A percentile compares a stretch with the other conserved stretches of the same genome.
Evolutionary conservation across 345 rosid species (phyloP).

Genomic region (Viola odorata): DNA sequence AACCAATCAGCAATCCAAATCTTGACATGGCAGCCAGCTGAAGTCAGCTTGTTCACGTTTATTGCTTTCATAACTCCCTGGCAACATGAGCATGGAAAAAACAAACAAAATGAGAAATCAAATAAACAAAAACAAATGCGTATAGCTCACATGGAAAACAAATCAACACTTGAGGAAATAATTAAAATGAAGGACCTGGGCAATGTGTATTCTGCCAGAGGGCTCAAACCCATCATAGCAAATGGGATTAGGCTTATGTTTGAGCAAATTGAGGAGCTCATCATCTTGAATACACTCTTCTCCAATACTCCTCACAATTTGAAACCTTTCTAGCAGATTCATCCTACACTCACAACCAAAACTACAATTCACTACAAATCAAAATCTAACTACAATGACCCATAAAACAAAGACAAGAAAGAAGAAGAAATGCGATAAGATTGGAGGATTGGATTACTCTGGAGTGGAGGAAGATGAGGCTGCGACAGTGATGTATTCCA

Average conservation of each 20-base stretch:
- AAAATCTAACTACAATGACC: too few species aligned
- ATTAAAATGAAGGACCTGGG: slow-evolving; percentile 46
- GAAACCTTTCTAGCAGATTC: too few species aligned
- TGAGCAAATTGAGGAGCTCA: slow-evolving; percentile 62
- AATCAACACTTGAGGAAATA: not conserved
- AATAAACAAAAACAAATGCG: too few species aligned
- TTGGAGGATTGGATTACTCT: too few species aligned
- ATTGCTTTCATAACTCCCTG: not conserved
- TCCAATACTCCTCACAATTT: too few species aligned
- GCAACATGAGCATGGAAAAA: too few species aligned
- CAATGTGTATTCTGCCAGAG: slow-evolving; percentile 91
- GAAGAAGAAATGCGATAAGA: too few species aligned
- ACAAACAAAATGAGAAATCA: too few species aligned
- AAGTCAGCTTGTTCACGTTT: slow-evolving; percentile 78
- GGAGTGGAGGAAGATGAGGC: slow-evolving; percentile 1
- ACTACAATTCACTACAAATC: too few species aligned
- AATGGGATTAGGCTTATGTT: slow-evolving; percentile 68
- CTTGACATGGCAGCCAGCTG: slow-evolving; percentile 82
- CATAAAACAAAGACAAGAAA: too few species aligned
- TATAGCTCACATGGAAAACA: not conserved
- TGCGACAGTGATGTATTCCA: slow-evolving; percentile 7
- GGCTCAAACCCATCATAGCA: slow-evolving; percentile 97
- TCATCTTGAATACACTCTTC: slow-evolving; percentile 77
- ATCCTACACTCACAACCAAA: too few species aligned
- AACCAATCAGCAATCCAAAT: slow-evolving; percentile 99